Evolutionary conservation across 2,329 filamentous ascomycete genomes (phyloP).

Genomic region (Chrysoporthe austroafricana): DNA sequence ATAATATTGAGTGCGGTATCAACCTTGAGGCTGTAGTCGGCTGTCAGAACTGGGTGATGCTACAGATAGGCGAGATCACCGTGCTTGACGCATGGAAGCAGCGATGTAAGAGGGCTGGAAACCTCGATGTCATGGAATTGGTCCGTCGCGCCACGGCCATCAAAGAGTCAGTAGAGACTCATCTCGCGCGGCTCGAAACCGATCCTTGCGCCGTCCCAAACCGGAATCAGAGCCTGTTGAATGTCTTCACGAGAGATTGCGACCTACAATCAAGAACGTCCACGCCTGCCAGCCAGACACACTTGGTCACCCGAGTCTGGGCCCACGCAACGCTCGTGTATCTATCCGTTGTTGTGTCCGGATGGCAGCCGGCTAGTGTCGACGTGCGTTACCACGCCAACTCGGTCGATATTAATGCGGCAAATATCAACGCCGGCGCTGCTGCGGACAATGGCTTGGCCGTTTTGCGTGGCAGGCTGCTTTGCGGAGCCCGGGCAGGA

Average conservation of each 20-base stretch:
- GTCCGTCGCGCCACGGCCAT: conserved; percentile 44
- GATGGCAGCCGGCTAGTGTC: conserved; percentile 52
- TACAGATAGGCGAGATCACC: conserved; percentile 57
- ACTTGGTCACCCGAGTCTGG: conserved; percentile 47
- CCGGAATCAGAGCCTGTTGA: neutral
- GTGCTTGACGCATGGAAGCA: conserved; percentile 60
- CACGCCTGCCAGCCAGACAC: conserved; percentile 17
- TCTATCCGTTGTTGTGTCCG: conserved; percentile 52
- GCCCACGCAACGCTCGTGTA: conserved; percentile 52
- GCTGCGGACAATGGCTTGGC: conserved; percentile 41
- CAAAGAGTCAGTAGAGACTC: conserved; percentile 2
- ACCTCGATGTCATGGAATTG: conserved; percentile 51
- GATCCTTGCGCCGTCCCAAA: neutral
- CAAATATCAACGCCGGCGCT: conserved; percentile 34
- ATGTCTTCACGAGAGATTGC: neutral
- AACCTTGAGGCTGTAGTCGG: conserved; percentile 57
- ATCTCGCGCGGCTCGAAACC: neutral
- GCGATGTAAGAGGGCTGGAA: conserved; percentile 45
- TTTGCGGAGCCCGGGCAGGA: conserved; percentile 46
- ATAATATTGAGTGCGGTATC: conserved; percentile 40
- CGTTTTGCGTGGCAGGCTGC: conserved; percentile 42
- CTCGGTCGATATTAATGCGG: conserved; percentile 26
- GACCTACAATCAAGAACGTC: too few relatives aligned
- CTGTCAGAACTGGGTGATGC: conserved; percentile 60
- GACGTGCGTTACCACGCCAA: conserved; percentile 42